These are phyloP conservation scores for Metschnikowia santaceciliae DNA, from an alignment of 805 yeast genomes.

Conservation along the genomic window DNA sequence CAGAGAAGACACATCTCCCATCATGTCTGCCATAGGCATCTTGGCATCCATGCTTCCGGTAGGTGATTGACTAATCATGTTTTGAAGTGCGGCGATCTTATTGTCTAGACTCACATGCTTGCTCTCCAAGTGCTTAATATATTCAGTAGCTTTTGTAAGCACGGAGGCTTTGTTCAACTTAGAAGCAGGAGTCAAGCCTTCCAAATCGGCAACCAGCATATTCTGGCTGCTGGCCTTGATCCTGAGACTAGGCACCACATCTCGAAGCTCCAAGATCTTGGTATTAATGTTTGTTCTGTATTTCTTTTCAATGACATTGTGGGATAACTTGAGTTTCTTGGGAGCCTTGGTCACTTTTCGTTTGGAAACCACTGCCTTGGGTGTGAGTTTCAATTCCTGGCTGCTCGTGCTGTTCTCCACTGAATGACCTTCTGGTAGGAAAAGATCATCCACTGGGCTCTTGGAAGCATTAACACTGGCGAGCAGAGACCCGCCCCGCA, in stretches of 20 bases:
- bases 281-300: slow-evolving; percentile 75
- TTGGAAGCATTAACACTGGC: not conserved
- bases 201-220: slow-evolving; percentile 43
- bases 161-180: slow-evolving; percentile 77
- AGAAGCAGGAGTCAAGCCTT: slow-evolving; percentile 72
- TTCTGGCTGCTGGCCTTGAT: slow-evolving; percentile 45
- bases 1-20: not conserved
- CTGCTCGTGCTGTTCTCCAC: not conserved
- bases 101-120: slow-evolving; percentile 49
- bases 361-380: not conserved
- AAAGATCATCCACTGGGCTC: not conserved
- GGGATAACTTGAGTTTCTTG: slow-evolving; percentile 59
- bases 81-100: slow-evolving; percentile 44
- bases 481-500: not conserved
- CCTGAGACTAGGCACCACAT: slow-evolving; percentile 74
- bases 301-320: slow-evolving; percentile 77
- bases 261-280: slow-evolving; percentile 63
- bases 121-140: slow-evolving; percentile 66
- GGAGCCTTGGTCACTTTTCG: slow-evolving; percentile 38
- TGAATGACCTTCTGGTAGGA: not conserved
- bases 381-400: not conserved
- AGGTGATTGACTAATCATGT: slow-evolving; percentile 26
- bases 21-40: not conserved
- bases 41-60: not conserved
- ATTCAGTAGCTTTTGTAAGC: slow-evolving; percentile 71